Evolutionary conservation across 2,329 filamentous ascomycete genomes (phyloP).

Genomic region (Alternaria angustiovoidea): DNA sequence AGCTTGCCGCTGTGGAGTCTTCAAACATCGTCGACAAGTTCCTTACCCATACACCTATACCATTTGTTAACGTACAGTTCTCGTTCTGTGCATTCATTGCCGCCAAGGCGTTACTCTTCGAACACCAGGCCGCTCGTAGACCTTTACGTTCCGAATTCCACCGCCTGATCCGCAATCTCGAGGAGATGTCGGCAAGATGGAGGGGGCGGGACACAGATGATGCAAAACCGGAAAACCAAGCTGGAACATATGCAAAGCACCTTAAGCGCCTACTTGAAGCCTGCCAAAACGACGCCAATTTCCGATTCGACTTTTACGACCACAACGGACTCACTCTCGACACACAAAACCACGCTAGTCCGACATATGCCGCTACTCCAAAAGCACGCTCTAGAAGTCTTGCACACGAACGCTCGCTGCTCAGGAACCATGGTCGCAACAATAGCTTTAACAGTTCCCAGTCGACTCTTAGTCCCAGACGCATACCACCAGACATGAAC

Average conservation of each 20-base stretch:
- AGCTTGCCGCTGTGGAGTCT: constrained; percentile 43
- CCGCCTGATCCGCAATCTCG: constrained; percentile 31
- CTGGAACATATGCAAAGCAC: constrained; percentile 37
- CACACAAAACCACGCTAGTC: constrained; percentile 27
- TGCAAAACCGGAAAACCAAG: constrained; percentile 25
- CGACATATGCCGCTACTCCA: constrained; percentile 26
- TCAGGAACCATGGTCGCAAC: constrained; percentile 13
- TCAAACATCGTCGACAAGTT: constrained; percentile 48
- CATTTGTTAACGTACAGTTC: constrained; percentile 47
- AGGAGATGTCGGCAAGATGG: constrained; percentile 44
- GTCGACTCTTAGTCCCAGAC: constrained; percentile 22
- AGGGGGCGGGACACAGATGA: background rate
- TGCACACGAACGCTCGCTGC: constrained; percentile 2
- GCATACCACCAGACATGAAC: constrained; percentile 12
- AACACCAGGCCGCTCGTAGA: constrained; percentile 28
- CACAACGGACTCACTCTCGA: constrained; percentile 35
- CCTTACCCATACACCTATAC: constrained; percentile 36
- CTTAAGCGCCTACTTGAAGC: constrained; percentile 33
- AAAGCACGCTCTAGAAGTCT: constrained; percentile 19
- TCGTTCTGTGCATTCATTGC: constrained; percentile 45
- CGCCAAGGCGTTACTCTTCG: constrained; percentile 43
- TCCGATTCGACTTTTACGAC: constrained; percentile 44
- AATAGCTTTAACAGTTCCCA: constrained; percentile 28
- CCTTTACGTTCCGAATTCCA: constrained; percentile 37
- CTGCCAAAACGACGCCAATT: constrained; percentile 30